Evolutionary conservation across 345 rosid genomes (phyloP).

Genomic region (thale cress (Arabidopsis thaliana)): TAIR10.1 NC_003070.9:24986501-24987000

Average conservation of each 20-base stretch:
- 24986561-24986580: constrained; percentile 53
- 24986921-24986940: constrained; percentile 59
- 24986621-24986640: constrained; percentile 63
- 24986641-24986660: not conserved
- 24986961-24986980: constrained; percentile 45
- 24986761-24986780: constrained; percentile 66
- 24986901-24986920: constrained; percentile 36
- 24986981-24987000: constrained; percentile 57
- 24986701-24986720: constrained; percentile 31
- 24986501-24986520: no score
- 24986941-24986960: constrained; percentile 57
- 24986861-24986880: not conserved
- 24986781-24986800: constrained; percentile 66
- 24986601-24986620: constrained; percentile 64
- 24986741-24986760: constrained; percentile 72
- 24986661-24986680: not conserved
- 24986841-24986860: constrained; percentile 43
- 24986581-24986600: constrained; percentile 60
- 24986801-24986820: constrained; percentile 62
- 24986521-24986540: constrained; percentile 64
- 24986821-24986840: constrained; percentile 60
- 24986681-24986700: not conserved
- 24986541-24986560: constrained; percentile 61
- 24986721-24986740: constrained; percentile 68
- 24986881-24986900: not conserved